phyloP scores from a whole-genome alignment of 495 filamentous ascomycete genomes.

The Xylaria cubensis region DNA sequence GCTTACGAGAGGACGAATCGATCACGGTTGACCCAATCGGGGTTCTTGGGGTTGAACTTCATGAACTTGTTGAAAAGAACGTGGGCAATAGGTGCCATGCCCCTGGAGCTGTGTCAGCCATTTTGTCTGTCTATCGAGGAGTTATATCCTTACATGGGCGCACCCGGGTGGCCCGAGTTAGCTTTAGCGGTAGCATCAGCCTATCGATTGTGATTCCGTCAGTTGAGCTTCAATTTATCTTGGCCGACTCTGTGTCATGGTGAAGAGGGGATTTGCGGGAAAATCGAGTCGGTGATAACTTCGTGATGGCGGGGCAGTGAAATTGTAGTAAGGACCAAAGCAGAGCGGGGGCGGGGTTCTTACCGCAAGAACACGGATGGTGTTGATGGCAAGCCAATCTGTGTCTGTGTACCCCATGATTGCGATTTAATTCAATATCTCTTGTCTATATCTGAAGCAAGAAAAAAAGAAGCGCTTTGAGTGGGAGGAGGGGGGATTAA shows the following conservation, averaged over 20 bases:
- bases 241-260: constrained; percentile 11
- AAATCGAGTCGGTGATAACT: constrained; percentile 27
- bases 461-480: constrained; percentile 35
- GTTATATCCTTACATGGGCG: constrained; percentile 72
- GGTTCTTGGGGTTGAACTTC: constrained; percentile 99
- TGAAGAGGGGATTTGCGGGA: neutral
- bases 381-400: constrained; percentile 94
- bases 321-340: neutral
- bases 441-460: constrained; percentile 22
- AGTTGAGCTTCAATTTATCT: constrained; percentile 10
- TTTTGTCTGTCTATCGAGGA: neutral
- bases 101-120: constrained; percentile 55
- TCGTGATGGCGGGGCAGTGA: constrained; percentile 37
- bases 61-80: constrained; percentile 99
- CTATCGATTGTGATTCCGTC: constrained; percentile 56
- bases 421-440: constrained; percentile 40
- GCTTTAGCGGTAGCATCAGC: constrained; percentile 96
- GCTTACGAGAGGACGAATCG: constrained; percentile 99
- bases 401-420: constrained; percentile 89
- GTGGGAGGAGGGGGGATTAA: constrained; percentile 38
- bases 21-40: constrained; percentile 94
- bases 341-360: constrained; percentile 59
- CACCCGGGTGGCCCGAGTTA: constrained; percentile 98
- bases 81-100: constrained; percentile 96
- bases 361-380: constrained; percentile 95